Conservation (phyloP, 2,329 filamentous ascomycete genomes). For the Venturia asperata region DNA sequence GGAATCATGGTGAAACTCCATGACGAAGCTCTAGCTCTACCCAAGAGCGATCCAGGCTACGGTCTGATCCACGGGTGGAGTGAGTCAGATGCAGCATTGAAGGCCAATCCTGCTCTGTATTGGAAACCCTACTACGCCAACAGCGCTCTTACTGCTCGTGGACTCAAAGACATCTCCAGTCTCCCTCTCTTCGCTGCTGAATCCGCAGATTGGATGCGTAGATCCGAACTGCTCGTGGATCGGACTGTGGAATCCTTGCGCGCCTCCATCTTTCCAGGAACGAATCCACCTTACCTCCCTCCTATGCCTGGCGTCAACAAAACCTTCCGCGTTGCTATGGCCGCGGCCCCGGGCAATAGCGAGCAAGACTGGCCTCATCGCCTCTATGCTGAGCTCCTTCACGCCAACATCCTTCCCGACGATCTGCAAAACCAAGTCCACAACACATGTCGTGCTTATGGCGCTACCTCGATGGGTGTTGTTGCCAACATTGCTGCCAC, state of each 20-base stretch:
- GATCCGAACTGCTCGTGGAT: conserved; percentile 4
- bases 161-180: conserved; percentile 14
- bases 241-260: neutral
- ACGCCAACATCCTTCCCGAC: conserved; percentile 16
- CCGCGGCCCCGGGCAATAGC: neutral
- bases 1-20: conserved; percentile 11
- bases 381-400: conserved; percentile 19
- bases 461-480: conserved; percentile 17
- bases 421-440: conserved; percentile 11
- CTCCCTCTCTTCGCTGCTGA: conserved; percentile 8
- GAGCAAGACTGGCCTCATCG: conserved; percentile 19
- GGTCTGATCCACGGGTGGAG: conserved; percentile 19
- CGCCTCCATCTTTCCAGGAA: conserved; percentile 15
- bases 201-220: conserved; percentile 12
- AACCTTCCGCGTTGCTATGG: conserved; percentile 17
- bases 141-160: conserved; percentile 16
- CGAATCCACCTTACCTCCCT: conserved; percentile 8
- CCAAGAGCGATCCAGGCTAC: conserved; percentile 9
- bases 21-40: conserved; percentile 19
- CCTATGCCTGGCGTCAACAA: conserved; percentile 12
- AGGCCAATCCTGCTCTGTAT: conserved; percentile 10
- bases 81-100: conserved; percentile 16
- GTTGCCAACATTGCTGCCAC: conserved; percentile 11
- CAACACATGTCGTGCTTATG: conserved; percentile 16
- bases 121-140: conserved; percentile 19